Conservation (phyloP, 2,329 filamentous ascomycete genomes). For the Colletotrichum sansevieriae region DNA sequence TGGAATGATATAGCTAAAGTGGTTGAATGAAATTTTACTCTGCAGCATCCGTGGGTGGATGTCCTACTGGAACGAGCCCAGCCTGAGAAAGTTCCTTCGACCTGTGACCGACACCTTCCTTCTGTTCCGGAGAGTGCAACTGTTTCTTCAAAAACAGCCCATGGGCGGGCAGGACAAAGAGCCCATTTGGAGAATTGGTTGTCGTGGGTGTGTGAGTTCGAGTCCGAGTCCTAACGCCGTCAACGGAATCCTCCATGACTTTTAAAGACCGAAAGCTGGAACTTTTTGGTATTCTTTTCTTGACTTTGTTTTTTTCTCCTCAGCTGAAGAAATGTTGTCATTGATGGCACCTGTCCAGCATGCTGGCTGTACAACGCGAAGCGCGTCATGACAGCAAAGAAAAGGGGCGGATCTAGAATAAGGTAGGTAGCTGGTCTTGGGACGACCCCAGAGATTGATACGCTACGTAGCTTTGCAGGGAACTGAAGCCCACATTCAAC, state of each 20-base stretch:
- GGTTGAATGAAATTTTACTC: not conserved
- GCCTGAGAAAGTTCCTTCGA: not conserved
- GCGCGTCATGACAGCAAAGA: not conserved
- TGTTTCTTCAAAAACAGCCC: slow-evolving; percentile 5
- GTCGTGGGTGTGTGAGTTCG: slow-evolving; percentile 30
- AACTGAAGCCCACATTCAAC: not conserved
- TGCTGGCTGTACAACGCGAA: not conserved
- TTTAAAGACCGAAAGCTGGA: slow-evolving; percentile 13
- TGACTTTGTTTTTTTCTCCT: not conserved
- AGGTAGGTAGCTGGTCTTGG: not conserved
- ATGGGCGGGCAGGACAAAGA: slow-evolving; percentile 11
- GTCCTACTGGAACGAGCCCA: not conserved
- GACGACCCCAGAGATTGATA: slow-evolving; percentile 4
- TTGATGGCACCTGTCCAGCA: not conserved
- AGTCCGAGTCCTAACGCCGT: slow-evolving; percentile 16
- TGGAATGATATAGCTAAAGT: too few relatives aligned
- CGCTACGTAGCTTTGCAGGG: not conserved
- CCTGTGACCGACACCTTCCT: not conserved
- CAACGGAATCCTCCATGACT: slow-evolving; percentile 7
- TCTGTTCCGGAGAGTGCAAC: not conserved
- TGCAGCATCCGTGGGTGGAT: too few relatives aligned
- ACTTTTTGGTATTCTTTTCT: slow-evolving; percentile 3
- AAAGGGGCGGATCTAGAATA: not conserved
- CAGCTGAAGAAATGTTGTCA: not conserved
- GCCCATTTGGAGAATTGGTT: not conserved